Evolutionary conservation across 352 stramenopile genomes (phyloP).

Genomic region (Globisporangium mamillatum): DNA sequence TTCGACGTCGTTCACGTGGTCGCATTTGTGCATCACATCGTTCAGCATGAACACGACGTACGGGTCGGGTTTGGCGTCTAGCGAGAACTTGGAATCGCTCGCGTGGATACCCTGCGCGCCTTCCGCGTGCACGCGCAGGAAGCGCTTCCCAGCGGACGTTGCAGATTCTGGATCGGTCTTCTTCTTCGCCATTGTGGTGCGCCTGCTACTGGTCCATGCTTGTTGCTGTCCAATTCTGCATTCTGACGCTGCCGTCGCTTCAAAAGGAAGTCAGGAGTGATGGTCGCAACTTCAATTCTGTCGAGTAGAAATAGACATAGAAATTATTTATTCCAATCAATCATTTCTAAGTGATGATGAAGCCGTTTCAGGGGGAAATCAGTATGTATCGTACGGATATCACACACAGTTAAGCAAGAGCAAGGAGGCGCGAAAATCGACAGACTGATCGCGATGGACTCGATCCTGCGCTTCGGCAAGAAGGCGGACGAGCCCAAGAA

Average conservation of each 20-base stretch:
- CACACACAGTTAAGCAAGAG: not conserved
- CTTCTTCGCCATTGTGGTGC: conserved; percentile 5
- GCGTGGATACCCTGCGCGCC: conserved; percentile 33
- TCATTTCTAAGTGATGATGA: conserved; percentile 3
- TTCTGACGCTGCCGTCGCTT: not conserved
- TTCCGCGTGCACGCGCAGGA: conserved; percentile 34
- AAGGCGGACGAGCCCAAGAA: conserved; percentile 20
- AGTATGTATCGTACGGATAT: not conserved
- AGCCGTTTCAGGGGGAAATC: not conserved
- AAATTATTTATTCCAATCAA: not conserved
- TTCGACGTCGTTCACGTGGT: conserved; percentile 38
- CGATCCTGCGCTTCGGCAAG: conserved; percentile 20
- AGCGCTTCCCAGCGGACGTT: not conserved
- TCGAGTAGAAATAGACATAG: conserved; percentile 3
- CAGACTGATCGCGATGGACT: conserved; percentile 10
- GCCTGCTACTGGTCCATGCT: not conserved
- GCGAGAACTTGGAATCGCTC: conserved; percentile 23
- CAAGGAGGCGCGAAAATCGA: not conserved
- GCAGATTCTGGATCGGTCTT: not conserved
- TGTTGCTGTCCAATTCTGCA: not conserved
- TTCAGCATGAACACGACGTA: conserved; percentile 41
- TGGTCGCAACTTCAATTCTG: conserved; percentile 11
- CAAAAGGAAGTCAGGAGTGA: conserved; percentile 1
- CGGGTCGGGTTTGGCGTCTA: conserved; percentile 44
- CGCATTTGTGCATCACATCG: conserved; percentile 26